Evolutionary conservation across 192 early-diverging fungal genomes (phyloP), one percentile per base, ranked within the genome.

Genomic region (Coemansia sp.): DNA sequence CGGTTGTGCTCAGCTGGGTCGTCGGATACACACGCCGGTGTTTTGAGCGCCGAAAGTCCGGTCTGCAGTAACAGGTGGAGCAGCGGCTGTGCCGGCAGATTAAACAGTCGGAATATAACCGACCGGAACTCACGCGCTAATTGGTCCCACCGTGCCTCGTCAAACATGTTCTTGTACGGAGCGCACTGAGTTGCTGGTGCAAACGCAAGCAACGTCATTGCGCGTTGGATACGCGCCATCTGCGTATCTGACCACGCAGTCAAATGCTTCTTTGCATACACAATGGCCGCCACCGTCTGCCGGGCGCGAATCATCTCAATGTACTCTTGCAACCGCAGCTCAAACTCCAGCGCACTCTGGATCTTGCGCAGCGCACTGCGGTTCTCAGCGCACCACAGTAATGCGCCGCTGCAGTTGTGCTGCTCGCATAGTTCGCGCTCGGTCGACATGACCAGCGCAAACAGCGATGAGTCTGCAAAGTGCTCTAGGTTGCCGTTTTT

Each of bases 331-430:
- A 97, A 64, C 1, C 94, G 87, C 61, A 98, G 84, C 68, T 97
- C 91, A 83, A 99, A 99, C 75, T 99, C 98, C 43, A 99, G 76
- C 7, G 92, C 88, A 74, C 94, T 97, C 91, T 99, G 60, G 19
- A 94, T 86, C 70, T 98, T 99, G 64, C 90, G 89, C 57, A 99
- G 74, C 1, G 82, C 89, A 11, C 91, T 89, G 45, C 87, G 87
- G 78, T 99, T 98, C 19, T 98, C 96, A 16, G 83, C 87, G 69
- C 97, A 99, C 97, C 97, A 99, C 45, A 85, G 83, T 59, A 99
- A 71, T 27, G 91, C 91, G 71, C 95, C 92, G 27, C 85, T 67
- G 72, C 96, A 99, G 73, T 90, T 94, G 41, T 89, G 84, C 11
- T 78, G 64, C 54, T 84, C 69, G 17, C 67, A 49, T 31, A 98